A percentile compares a stretch with the other conserved stretches of the same genome.
phyloP scores from a whole-genome alignment of 495 filamentous ascomycete species.

The Penicillium coffeae region DNA sequence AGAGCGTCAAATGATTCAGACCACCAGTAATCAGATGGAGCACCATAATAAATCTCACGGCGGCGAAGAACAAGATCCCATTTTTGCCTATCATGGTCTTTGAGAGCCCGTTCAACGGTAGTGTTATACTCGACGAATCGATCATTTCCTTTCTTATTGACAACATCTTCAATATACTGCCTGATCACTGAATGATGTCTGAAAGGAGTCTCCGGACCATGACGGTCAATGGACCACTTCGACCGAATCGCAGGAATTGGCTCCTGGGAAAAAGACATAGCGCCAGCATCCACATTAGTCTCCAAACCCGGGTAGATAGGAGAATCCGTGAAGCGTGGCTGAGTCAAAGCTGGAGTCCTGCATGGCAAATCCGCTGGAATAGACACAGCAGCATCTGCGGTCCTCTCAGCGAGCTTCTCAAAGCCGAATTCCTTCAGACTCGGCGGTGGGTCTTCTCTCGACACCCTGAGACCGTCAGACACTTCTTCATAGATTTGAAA shows the following conservation, averaged over 20 bases:
- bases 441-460: constrained; percentile 32
- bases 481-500: too few relatives aligned
- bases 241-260: constrained; percentile 31
- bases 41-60: constrained; percentile 13
- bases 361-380: constrained; percentile 46
- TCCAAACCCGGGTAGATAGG: constrained; percentile 37
- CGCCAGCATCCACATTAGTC: constrained; percentile 37
- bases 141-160: constrained; percentile 32
- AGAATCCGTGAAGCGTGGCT: constrained; percentile 48
- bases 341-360: constrained; percentile 34
- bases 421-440: constrained; percentile 36
- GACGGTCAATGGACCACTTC: constrained; percentile 31
- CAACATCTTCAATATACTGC: constrained; percentile 36
- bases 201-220: constrained; percentile 37
- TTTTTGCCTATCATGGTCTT: constrained; percentile 22
- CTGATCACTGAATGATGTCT: constrained; percentile 36
- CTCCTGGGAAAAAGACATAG: constrained; percentile 41
- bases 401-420: constrained; percentile 38
- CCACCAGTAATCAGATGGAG: constrained; percentile 41
- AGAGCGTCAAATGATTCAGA: constrained; percentile 61
- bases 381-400: constrained; percentile 44
- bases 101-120: constrained; percentile 38
- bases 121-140: constrained; percentile 38
- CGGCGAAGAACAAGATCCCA: constrained; percentile 37
- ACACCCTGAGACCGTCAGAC: constrained; percentile 30